Evolutionary conservation across 2,329 filamentous ascomycete genomes (phyloP), one percentile per base, ranked within the genome.

Genomic region (Dactylellina cionopaga): DNA sequence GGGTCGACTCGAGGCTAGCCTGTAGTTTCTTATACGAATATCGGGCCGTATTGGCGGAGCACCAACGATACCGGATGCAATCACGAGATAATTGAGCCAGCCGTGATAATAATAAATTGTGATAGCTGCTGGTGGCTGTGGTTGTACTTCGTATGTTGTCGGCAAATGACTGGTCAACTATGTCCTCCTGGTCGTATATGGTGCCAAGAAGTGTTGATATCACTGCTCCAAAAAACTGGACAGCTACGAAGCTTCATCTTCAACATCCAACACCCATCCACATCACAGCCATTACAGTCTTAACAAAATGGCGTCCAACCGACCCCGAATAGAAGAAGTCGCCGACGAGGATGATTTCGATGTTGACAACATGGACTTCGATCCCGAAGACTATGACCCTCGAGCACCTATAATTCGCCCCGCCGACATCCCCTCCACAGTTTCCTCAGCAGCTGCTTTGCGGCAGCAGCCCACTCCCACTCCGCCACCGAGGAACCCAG

Each of bases 261-360:
- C 46, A 27, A 44, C 37, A 51, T 25, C 33, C 27, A 27, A 39
- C 39, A 25, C 29, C 31, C 13, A 43, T n/a, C n/a, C n/a, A 51
- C 51, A 49, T 27, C 52, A 35, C 35, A 22, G 7, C 15, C 35
- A 51, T 58, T 59, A 74, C 29, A 22, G 39, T 49, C 58, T n/a
- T 43, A 46, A 71, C 78, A 82, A 74, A 76, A 95, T 96, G 92
- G 58, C 66, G 15, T 91, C 92, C 44, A 89, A 80, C 74, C 81
- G 95, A 83, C 88, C 93, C 71, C 89, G 90, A 74, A 89, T 98
- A 81, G 95, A 99, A 85, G 95, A 98, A 82, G 89, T 97, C 74
- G 92, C 89, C 71, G 92, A 96, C 84, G 66, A 71, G 39, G 66
- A 71, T 39, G 66, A 71, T 37, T 88, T 86, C 80, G 90, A 92